Evolutionary conservation across 2,329 filamentous ascomycete species (phyloP).

Genomic region (Trichophyton simii): DNA sequence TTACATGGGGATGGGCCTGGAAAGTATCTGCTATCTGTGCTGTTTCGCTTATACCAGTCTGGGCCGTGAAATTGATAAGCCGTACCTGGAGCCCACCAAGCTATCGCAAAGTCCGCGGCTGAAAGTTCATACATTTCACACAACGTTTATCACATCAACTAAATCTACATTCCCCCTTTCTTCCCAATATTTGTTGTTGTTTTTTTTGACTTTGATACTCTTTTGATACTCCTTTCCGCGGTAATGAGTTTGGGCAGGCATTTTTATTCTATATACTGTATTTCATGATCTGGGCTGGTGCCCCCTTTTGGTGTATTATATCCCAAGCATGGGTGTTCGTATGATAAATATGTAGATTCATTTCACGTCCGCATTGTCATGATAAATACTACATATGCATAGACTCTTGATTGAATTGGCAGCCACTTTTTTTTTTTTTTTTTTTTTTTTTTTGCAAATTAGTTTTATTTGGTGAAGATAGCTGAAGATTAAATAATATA

Average conservation of each 20-base stretch:
- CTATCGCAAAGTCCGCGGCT: slow-evolving; percentile 69
- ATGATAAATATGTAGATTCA: not conserved
- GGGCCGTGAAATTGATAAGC: slow-evolving; percentile 71
- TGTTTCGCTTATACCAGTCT: slow-evolving; percentile 74
- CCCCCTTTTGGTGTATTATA: not conserved
- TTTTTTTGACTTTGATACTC: not conserved
- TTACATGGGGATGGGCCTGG: slow-evolving; percentile 77
- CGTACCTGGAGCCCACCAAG: slow-evolving; percentile 81
- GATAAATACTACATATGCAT: not conserved
- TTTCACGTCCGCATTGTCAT: not conserved
- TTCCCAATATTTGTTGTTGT: not conserved
- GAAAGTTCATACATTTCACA: slow-evolving; percentile 6
- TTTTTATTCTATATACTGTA: not conserved
- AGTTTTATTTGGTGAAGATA: too few species aligned
- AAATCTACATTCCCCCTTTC: not conserved
- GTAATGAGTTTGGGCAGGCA: not conserved
- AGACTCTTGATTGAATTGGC: not conserved
- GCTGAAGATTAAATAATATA: too few species aligned
- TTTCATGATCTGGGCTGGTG: not conserved
- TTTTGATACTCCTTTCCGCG: not conserved
- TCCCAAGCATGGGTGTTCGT: not conserved
- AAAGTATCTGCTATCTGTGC: slow-evolving; percentile 66
- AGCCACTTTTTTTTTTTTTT: not conserved
- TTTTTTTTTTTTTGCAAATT: too few species aligned
- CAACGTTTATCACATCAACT: not conserved